Evolutionary conservation across 129 eudicot genomes (phyloP).

Genomic region (Pseudognaphalium luteoalbum): DNA sequence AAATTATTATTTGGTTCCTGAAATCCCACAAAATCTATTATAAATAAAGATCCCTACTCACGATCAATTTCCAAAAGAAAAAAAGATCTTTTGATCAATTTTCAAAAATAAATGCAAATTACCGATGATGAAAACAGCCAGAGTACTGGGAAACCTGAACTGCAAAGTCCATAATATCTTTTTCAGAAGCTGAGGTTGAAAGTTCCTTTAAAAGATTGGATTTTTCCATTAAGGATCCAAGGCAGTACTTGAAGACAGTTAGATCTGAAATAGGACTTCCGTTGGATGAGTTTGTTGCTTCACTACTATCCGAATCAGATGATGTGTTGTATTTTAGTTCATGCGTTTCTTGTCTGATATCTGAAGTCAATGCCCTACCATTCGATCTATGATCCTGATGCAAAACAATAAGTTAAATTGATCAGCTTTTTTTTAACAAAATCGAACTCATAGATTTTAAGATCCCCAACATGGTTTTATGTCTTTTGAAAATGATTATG

Average conservation of each 20-base stretch:
- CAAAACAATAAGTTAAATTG: constrained; percentile 18
- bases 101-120: constrained; percentile 24
- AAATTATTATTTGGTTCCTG: constrained; percentile 73
- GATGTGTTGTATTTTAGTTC: constrained; percentile 48
- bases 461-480: neutral
- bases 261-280: constrained; percentile 54
- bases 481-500: neutral
- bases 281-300: constrained; percentile 52
- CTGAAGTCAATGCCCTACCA: constrained; percentile 34
- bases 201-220: constrained; percentile 70
- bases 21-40: constrained; percentile 11
- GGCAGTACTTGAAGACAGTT: constrained; percentile 76
- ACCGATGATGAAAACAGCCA: constrained; percentile 95
- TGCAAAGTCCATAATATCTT: constrained; percentile 57
- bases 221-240: constrained; percentile 69
- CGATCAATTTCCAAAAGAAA: constrained; percentile 12
- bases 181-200: constrained; percentile 45
- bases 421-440: neutral
- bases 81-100: neutral
- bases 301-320: constrained; percentile 64
- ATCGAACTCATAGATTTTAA: neutral
- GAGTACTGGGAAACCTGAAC: constrained; percentile 72
- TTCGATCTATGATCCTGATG: constrained; percentile 40
- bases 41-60: constrained; percentile 1
- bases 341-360: constrained; percentile 45